phyloP scores from a whole-genome alignment of 352 stramenopile species.

The Phytophthora meadii region DNA sequence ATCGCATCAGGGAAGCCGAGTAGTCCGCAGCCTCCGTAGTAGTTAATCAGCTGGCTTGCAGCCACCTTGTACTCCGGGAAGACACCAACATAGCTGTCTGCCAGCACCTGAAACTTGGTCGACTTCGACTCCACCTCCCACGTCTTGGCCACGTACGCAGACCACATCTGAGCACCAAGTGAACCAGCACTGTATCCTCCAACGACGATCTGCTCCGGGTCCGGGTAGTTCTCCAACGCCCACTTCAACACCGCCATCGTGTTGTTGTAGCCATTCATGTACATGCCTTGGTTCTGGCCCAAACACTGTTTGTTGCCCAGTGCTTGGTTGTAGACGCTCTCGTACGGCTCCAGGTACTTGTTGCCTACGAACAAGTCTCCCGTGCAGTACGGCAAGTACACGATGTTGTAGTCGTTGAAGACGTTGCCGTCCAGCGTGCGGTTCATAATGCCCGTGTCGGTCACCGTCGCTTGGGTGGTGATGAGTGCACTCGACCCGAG shows the following conservation, averaged over 20 bases:
- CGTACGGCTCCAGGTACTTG: conserved; percentile 23
- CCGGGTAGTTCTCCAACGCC: conserved; percentile 61
- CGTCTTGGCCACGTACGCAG: conserved; percentile 43
- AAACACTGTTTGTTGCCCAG: conserved; percentile 45
- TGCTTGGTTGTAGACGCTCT: conserved; percentile 38
- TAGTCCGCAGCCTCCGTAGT: conserved; percentile 46
- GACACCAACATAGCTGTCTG: conserved; percentile 62
- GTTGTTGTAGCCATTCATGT: conserved; percentile 71
- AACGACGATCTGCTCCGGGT: conserved; percentile 56
- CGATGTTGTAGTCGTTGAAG: conserved; percentile 76
- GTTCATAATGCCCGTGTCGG: conserved; percentile 59
- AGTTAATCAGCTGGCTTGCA: conserved; percentile 42
- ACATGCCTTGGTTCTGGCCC: conserved; percentile 43
- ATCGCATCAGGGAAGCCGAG: conserved; percentile 40
- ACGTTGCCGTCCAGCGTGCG: conserved; percentile 49
- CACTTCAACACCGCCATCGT: conserved; percentile 61
- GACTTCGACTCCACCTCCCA: conserved; percentile 52
- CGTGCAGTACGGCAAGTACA: conserved; percentile 75
- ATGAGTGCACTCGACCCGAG: conserved; percentile 44
- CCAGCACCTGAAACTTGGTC: conserved; percentile 50
- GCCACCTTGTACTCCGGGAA: conserved; percentile 40
- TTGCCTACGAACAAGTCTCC: conserved; percentile 64
- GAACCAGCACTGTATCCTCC: conserved; percentile 58
- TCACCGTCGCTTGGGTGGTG: conserved; percentile 39
- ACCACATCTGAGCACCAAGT: conserved; percentile 50